A percentile compares a stretch with the other conserved stretches of the same genome.
Evolutionary conservation across 2,329 filamentous ascomycete genomes (phyloP).

Genomic region (Ceratocystis variospora): DNA sequence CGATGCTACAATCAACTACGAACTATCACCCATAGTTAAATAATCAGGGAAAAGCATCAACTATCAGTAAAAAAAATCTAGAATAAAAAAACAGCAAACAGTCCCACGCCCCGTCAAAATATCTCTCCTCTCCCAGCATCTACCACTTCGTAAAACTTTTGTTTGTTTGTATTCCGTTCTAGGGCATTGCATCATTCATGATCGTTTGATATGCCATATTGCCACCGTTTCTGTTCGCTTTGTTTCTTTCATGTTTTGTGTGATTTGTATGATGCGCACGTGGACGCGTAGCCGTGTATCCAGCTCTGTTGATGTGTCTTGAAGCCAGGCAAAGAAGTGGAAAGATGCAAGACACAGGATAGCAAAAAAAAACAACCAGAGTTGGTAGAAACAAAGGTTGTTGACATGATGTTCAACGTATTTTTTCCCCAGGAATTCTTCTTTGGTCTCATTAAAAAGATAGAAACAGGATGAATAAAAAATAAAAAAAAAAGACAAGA

Average conservation of each 20-base stretch:
- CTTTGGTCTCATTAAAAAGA: slow-evolving; percentile 14
- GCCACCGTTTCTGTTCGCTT: background rate
- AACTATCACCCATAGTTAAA: background rate
- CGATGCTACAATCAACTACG: background rate
- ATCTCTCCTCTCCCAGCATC: background rate
- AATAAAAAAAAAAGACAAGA: background rate
- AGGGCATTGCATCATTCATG: background rate
- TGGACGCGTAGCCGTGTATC: background rate
- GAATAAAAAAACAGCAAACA: background rate
- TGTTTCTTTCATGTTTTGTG: background rate
- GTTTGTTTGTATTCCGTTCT: background rate
- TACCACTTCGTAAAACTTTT: background rate
- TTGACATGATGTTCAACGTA: background rate
- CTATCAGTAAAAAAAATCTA: background rate
- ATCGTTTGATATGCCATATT: background rate
- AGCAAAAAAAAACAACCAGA: background rate
- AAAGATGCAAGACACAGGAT: background rate
- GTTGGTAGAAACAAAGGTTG: background rate
- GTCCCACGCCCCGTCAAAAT: background rate
- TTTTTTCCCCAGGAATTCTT: background rate
- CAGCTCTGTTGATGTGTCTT: no score
- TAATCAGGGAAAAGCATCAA: background rate
- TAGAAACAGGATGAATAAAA: slow-evolving; percentile 6
- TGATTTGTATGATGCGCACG: background rate
- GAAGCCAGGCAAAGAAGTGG: background rate